Conservation (phyloP, 257 asterid species). For the Solanum virginianum region DNA sequence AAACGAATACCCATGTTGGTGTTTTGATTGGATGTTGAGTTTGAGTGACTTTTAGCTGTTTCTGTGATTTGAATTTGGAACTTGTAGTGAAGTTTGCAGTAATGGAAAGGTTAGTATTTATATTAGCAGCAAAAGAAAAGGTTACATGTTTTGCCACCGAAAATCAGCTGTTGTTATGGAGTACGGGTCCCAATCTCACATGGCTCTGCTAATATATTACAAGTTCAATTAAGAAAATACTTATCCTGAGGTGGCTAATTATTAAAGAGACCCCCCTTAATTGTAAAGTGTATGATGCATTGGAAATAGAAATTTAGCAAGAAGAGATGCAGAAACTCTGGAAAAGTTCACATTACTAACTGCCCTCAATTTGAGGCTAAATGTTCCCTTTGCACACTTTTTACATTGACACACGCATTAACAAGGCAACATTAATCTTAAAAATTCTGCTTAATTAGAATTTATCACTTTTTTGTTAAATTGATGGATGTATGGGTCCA, state of each 20-base stretch:
- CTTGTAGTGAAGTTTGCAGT: neutral
- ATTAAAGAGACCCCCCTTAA: neutral
- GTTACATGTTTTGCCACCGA: neutral
- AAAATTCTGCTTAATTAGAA: no score
- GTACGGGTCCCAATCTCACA: conserved; percentile 7
- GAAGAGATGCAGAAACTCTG: neutral
- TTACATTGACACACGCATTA: no score
- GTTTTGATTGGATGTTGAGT: neutral
- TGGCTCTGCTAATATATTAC: conserved; percentile 1
- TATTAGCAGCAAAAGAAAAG: neutral
- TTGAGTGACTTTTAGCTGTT: no score
- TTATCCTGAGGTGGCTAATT: neutral
- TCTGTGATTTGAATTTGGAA: neutral
- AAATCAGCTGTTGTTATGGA: neutral
- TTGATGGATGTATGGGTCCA: neutral
- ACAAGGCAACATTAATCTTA: no score
- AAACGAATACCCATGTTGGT: conserved; percentile 19
- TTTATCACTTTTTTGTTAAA: neutral
- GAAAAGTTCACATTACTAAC: neutral
- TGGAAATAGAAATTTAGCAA: neutral
- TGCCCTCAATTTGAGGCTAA: no score
- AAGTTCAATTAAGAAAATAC: neutral
- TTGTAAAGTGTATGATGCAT: neutral
- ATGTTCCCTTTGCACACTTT: no score
- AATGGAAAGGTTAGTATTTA: neutral